These are phyloP conservation scores for Gastrodia elata DNA, from an alignment of 106 monocot genomes.

Conservation along the genomic window DNA sequence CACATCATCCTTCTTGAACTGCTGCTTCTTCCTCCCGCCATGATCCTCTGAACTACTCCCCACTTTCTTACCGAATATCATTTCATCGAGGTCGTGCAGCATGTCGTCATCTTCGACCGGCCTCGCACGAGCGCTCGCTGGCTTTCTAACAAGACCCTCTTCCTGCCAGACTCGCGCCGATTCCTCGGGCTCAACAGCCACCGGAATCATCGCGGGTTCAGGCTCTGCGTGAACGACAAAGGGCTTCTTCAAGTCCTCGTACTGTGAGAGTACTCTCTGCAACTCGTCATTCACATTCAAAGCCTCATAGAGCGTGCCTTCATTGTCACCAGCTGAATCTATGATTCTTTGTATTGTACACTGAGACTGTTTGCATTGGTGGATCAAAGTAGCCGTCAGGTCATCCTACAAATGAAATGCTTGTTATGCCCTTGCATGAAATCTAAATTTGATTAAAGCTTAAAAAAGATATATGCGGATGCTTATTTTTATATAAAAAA, in stretches of 20 bases:
- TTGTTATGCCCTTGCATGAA: no score
- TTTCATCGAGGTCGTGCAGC: constrained; percentile 72
- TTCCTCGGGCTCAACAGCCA: constrained; percentile 69
- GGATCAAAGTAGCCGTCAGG: constrained; percentile 29
- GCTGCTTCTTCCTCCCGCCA: constrained; percentile 28
- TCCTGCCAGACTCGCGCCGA: constrained; percentile 35
- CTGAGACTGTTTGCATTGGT: constrained; percentile 39
- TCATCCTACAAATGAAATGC: constrained; percentile 44
- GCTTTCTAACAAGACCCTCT: constrained; percentile 40
- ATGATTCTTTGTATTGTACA: constrained; percentile 47
- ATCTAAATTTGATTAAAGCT: no score
- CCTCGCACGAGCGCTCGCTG: constrained; percentile 27
- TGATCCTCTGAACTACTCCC: constrained; percentile 28
- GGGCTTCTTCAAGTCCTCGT: constrained; percentile 47
- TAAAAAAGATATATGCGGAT: no score
- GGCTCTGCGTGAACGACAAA: constrained; percentile 33
- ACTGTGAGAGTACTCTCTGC: constrained; percentile 38
- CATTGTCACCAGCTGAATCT: constrained; percentile 34
- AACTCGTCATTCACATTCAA: constrained; percentile 42
- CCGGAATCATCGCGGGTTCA: constrained; percentile 78
- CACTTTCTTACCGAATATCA: constrained; percentile 74
- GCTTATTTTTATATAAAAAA: no score
- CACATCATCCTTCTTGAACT: constrained; percentile 33
- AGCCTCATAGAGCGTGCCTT: constrained; percentile 35
- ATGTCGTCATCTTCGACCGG: constrained; percentile 40